Evolutionary conservation across 495 filamentous ascomycete species (phyloP), one percentile per base, ranked within the genome.

Genomic region (Tuber brumale): DNA sequence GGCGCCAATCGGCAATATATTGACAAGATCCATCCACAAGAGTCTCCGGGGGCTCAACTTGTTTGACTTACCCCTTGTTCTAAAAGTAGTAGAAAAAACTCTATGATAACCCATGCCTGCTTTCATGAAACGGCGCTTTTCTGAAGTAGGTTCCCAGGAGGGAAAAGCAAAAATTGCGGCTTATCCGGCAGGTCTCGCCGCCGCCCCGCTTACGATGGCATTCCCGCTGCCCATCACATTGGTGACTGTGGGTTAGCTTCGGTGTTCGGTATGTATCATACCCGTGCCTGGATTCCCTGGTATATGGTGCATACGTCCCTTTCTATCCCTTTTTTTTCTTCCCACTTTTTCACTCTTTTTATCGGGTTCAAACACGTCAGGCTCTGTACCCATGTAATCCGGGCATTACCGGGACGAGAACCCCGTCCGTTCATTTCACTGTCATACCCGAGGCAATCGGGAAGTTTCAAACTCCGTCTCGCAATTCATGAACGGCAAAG

Each of bases 211-310:
- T 80, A 73, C 57, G 61, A 79, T 79, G 76, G 69, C 73, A 71
- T 74, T 80, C 77, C 78, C 76, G 76, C 76, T 73, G 73, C 27
- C 77, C 45, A 79, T 79, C 73, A 79, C 77, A 76, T 79, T 76
- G 73, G 73, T 75, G 76, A 72, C 76, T 43, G 76, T 75, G 78
- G 78, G 73, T 73, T 69, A 57, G 57, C 35, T 66, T 35, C 57
- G 14, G 27, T 66, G 2, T 39, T 39, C 37, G 37, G 57, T 31
- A 19, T 27, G 51, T n/a, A 57, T 2, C 12, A 21, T 27, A 57
- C n/a, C 27, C 51, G 51, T 57, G 8, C 51, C 72, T 72, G 46
- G 70, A 43, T 71, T 76, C 66, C 43, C 51, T 45, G 61, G 76
- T 70, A 73, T 78, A 39, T 72, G 71, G 73, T 66, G 57, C 70